Conservation (phyloP, 2,329 filamentous ascomycete genomes). For the Fusarium protoensiforme region DNA sequence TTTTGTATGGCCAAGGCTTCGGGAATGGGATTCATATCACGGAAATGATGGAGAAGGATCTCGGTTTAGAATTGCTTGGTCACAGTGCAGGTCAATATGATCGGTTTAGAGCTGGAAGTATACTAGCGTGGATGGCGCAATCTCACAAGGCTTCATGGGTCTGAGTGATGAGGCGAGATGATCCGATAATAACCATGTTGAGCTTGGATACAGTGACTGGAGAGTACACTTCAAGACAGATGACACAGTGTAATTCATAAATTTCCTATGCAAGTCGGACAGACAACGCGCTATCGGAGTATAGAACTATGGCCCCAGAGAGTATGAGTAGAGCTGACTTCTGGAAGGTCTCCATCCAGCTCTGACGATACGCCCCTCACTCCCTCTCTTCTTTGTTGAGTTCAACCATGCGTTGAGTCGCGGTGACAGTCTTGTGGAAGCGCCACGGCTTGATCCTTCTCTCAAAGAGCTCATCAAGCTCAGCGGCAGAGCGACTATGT, state of each 20-base stretch:
- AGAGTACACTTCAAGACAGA: background rate
- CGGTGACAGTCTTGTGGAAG: constrained; percentile 5
- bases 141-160: background rate
- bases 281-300: background rate
- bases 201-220: background rate
- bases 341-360: background rate
- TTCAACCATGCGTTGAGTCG: background rate
- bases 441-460: constrained; percentile 5
- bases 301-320: background rate
- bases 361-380: background rate
- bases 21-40: background rate
- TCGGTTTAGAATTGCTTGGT: background rate
- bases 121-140: background rate
- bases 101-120: background rate
- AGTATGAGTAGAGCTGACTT: background rate
- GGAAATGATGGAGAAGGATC: background rate
- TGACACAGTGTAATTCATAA: background rate
- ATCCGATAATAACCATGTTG: background rate
- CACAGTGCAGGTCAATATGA: background rate
- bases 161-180: background rate
- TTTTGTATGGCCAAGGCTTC: background rate
- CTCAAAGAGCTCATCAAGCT: constrained; percentile 12
- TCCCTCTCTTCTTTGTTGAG: background rate
- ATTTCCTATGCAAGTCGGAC: background rate
- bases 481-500: constrained; percentile 2